phyloP scores from a whole-genome alignment of 768 basidiomycete genomes.

The Goffeauzyma gilvescens region DNA sequence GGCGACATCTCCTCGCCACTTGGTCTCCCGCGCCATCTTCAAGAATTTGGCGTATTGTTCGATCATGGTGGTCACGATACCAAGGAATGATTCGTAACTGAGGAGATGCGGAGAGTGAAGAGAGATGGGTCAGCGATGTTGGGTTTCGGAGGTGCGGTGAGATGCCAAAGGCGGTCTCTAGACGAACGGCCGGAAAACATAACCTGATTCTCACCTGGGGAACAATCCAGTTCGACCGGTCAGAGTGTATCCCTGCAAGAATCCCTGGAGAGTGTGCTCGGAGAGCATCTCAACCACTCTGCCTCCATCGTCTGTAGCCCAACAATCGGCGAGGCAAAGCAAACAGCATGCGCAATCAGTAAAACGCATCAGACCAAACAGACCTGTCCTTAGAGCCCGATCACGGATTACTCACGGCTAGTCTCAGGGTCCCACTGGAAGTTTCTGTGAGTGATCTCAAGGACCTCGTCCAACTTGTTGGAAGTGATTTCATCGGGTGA shows the following conservation, averaged over 20 bases:
- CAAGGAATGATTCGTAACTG: conserved; percentile 44
- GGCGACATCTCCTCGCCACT: conserved; percentile 42
- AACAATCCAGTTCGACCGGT: conserved; percentile 60
- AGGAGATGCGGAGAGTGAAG: too few species aligned
- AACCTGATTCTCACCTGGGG: conserved; percentile 84
- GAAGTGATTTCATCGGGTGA: conserved; percentile 74
- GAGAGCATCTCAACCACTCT: conserved; percentile 66
- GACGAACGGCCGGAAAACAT: too few species aligned
- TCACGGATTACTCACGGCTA: too few species aligned
- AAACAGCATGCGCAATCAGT: too few species aligned
- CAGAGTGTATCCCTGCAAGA: conserved; percentile 81
- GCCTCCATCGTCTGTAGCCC: conserved; percentile 48
- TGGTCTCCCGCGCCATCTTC: conserved; percentile 51
- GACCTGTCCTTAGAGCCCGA: too few species aligned
- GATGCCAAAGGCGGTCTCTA: too few species aligned
- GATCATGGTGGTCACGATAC: conserved; percentile 70
- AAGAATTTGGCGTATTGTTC: conserved; percentile 58
- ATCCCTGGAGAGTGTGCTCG: conserved; percentile 32
- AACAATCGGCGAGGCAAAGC: too few species aligned
- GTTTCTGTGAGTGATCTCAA: conserved; percentile 45
- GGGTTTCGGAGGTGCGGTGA: too few species aligned
- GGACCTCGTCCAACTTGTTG: conserved; percentile 69
- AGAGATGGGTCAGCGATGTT: too few species aligned
- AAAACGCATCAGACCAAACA: too few species aligned
- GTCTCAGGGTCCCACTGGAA: conserved; percentile 65